A percentile compares a stretch with the other conserved stretches of the same genome.
Conservation (phyloP, 331 rosid species). For the Cydonia oblonga region DNA sequence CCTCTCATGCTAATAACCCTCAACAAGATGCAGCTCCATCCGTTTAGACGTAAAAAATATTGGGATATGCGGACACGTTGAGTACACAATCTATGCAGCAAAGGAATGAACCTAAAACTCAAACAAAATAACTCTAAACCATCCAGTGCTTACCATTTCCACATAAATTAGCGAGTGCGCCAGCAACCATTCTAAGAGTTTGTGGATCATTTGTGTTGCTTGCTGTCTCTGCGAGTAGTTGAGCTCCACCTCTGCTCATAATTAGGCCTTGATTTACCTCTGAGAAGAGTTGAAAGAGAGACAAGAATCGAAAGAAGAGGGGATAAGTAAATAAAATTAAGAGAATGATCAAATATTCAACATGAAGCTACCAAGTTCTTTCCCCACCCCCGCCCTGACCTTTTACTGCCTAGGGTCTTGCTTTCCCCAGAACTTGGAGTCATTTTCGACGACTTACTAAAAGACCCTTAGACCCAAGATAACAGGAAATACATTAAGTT, state of each 20-base stretch:
- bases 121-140: background rate
- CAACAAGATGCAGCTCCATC: background rate
- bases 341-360: background rate
- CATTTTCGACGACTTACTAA: background rate
- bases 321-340: background rate
- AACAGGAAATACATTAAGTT: background rate
- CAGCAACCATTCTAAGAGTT: conserved; percentile 68
- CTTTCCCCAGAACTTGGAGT: background rate
- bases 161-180: conserved; percentile 69
- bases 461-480: background rate
- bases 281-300: conserved; percentile 14
- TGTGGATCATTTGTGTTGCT: conserved; percentile 46
- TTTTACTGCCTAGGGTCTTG: background rate
- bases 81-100: background rate
- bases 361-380: background rate
- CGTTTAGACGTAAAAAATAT: background rate
- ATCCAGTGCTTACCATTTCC: conserved; percentile 47
- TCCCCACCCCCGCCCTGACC: background rate
- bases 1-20: background rate
- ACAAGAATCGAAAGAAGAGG: background rate
- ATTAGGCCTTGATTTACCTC: conserved; percentile 50
- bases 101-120: background rate
- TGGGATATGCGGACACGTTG: background rate
- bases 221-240: conserved; percentile 39
- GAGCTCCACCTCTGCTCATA: conserved; percentile 55